Percentiles rank a stretch among this genome's conserved stretches.
phyloP scores from a whole-genome alignment of 176 grass and related monocot species.

The Aegilops speltoides region DNA sequence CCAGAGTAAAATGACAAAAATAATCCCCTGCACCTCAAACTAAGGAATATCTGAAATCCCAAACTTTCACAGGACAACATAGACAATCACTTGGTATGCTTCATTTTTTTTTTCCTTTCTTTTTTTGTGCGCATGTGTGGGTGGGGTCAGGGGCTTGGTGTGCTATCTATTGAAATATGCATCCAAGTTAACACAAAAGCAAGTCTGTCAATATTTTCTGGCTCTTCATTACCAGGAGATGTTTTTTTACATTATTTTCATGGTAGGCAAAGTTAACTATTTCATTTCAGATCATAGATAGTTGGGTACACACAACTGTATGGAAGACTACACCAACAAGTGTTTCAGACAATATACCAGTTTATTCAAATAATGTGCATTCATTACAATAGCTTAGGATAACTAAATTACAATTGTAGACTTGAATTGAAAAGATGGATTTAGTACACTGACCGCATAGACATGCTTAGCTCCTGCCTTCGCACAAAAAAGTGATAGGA shows the following conservation, averaged over 20 bases:
- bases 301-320: background rate
- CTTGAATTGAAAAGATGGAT: constrained; percentile 1
- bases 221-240: background rate
- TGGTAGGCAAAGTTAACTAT: background rate
- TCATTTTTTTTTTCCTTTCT: background rate
- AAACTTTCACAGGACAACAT: constrained; percentile 4
- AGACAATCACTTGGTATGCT: background rate
- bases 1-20: background rate
- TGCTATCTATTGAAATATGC: background rate
- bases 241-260: background rate
- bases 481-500: constrained; percentile 96
- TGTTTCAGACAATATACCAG: constrained; percentile 4
- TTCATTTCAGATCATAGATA: background rate
- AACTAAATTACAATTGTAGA: background rate
- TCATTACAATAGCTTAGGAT: background rate
- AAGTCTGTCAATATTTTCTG: background rate
- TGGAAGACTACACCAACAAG: background rate
- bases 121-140: too few relatives aligned
- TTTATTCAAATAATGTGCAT: background rate
- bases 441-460: constrained; percentile 67
- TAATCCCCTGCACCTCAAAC: background rate
- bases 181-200: background rate
- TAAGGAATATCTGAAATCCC: background rate
- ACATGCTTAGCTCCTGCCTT: constrained; percentile 98
- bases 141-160: background rate